Evolutionary conservation across 192 early-diverging fungal genomes (phyloP), one percentile per base, ranked within the genome.

Genomic region (Spizellomyces punctatus): DNA sequence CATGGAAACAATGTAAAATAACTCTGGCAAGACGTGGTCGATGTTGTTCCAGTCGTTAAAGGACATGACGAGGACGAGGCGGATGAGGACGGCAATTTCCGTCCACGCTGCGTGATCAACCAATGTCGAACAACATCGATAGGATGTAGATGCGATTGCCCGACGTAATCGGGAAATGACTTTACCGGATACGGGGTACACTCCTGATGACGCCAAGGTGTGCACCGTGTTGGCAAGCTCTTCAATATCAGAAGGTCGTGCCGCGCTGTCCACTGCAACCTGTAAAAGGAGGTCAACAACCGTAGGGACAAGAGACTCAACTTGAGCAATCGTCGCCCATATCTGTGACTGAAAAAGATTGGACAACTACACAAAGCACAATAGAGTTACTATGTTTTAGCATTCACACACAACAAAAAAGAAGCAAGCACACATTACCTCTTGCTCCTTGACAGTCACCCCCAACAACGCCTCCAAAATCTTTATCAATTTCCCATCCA

Each of bases 41-140:
- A 82, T 80, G 69, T 94, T 93, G 6, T 56, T 50, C 62, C 62
- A 64, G 46, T 83, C 79, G 65, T 94, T 91, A 81, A 97, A 98
- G 7, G 93, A 95, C 45, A 94, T 81, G 77, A 95, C 94, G 69
- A 97, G 78, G 57, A 93, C 87, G 78, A 96, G 91, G 12, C 96
- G 88, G 63, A 95, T 80, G 64, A 97, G 78, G 14, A 95, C 91
- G 0, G 92, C 91, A 74, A 98, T 95, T 74, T 98, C 92, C n/a
- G 89, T 87, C 95, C 94, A 97, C 47, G 90, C 84, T 64, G 89
- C 84, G 71, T 96, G 94, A 41, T 93, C 88, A 1, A 90, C 87
- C 16, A 98, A 83, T 44, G 88, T 82, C 8, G 86, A 76, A 16
- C 86, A 88, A 48, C 89, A 88, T 67, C 89, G 86, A 46, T 90